Evolutionary conservation across 371 early-diverging fungal species (phyloP), one percentile per base, ranked within the genome.

Genomic region (Rhizopus stolonifer): DNA sequence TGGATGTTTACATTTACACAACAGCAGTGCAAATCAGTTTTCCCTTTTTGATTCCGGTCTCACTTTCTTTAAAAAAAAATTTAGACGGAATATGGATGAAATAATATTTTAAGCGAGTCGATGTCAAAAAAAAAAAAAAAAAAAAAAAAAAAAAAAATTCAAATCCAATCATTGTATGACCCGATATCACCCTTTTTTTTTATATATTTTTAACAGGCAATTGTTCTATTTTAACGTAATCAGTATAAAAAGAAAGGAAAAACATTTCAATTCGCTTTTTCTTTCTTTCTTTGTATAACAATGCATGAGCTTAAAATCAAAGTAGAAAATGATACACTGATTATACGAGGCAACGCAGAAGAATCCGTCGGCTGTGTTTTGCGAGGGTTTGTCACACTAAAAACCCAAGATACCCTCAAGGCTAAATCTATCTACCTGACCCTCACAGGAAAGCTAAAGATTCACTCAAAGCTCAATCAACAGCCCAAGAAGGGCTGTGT

Each of bases 351-450:
- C 11, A 57, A 48, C 10, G 56, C 65, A 2, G 61, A 71, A 47
- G 72, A 67, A 47, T 67, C 72, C 2, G 62, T 61, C 6, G 72
- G 72, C 4, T 60, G 68, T 39, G 61, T 64, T 2, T 10, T 72
- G 18, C 50, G 69, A 31, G 73, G 73, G 0, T 56, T 44, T 22
- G 50, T 72, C 31, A 46, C 50, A 3, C 31, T 72, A 9, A 24
- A 58, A 32, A 45, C 59, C 8, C 52, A 60, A 36, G 70, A 67
- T 19, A 23, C 60, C 0, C 56, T 60, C 22, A 64, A 62, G 33
- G 36, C 66, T 23, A 70, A 64, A 48, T 52, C 67, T 4, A 49
- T 72, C 19, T 61, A 52, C 2, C 13, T 72, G 13, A 60, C 53
- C 15, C 34, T 72, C 1, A 15, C 36, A 18, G 69, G 71, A 7